Evolutionary conservation across 441 rosid genomes (phyloP), one percentile per base, ranked within the genome.

Genomic region (Hypseocharis bilobata): DNA sequence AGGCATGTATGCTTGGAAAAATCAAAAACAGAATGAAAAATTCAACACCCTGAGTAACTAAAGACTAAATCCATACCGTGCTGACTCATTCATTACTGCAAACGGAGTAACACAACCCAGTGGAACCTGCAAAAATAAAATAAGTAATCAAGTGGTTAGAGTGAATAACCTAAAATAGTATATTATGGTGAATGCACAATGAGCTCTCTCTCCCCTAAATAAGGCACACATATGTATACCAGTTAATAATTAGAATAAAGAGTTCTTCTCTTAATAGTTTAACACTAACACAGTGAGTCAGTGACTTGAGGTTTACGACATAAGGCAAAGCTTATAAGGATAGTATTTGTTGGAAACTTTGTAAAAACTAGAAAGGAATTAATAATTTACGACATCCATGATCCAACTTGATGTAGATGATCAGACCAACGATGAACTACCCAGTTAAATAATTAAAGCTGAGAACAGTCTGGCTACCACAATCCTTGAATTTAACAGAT

Each of bases 41-140:
- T 26, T 27, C 27, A 55, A 52, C 45, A 58, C 25, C 3, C 25
- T 25, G 4, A 30, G 25, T 28, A 34, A 52, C n/a, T 2, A 27
- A 60, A 67, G 51, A 65, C 30, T 45, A 22, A 67, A 64, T 3
- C 40, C 68, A 59, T 84, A 92, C 98, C 93, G 65, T 71, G 98
- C 86, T 10, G 96, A 84, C 76, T 89, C 89, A 74, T 88, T 88
- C 44, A 82, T 65, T 26, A 89, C 56, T 14, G 92, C 90, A 77
- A 89, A 89, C 40, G 96, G 98, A 13, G 96, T 88, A 62, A 88
- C 94, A 74, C 91, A 86, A 65, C 96, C 98, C 68, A 89, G 73
- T 0, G 98, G 81, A 3, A 89, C 96, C 96, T 92, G 54, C 54
- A 26, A 52, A 51, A 32, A 36, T 34, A 64, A 13, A 56, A 32